Evolutionary conservation across 2,329 filamentous ascomycete species (phyloP).

Genomic region (Calonectria ilicicola): DNA sequence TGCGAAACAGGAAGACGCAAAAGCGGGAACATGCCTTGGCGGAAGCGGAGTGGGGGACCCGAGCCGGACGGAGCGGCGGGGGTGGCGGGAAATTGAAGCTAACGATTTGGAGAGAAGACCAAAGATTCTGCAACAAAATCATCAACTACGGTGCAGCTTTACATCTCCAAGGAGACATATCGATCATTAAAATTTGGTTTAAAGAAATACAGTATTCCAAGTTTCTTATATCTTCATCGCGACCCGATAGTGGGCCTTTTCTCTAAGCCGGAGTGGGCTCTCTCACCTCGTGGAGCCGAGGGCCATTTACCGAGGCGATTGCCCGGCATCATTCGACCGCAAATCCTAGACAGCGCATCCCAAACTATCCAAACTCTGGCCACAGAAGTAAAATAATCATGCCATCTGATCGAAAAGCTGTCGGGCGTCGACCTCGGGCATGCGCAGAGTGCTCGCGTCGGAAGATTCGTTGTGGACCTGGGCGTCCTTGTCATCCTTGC

Average conservation of each 20-base stretch:
- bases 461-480: neutral
- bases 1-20: neutral
- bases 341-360: neutral
- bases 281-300: neutral
- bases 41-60: neutral
- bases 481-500: neutral
- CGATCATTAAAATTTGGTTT: neutral
- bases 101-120: neutral
- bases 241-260: no score
- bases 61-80: conserved; percentile 3
- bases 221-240: neutral
- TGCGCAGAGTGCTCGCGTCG: neutral
- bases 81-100: neutral
- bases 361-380: neutral
- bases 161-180: no score
- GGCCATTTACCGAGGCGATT: neutral
- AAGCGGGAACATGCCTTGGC: no score
- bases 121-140: neutral
- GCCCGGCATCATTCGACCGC: neutral
- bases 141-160: neutral
- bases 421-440: neutral
- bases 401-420: neutral
- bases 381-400: neutral
- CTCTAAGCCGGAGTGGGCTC: neutral
- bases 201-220: neutral